phyloP scores from a whole-genome alignment of 257 asterid species.

The Solanum corneliomulleri region DNA sequence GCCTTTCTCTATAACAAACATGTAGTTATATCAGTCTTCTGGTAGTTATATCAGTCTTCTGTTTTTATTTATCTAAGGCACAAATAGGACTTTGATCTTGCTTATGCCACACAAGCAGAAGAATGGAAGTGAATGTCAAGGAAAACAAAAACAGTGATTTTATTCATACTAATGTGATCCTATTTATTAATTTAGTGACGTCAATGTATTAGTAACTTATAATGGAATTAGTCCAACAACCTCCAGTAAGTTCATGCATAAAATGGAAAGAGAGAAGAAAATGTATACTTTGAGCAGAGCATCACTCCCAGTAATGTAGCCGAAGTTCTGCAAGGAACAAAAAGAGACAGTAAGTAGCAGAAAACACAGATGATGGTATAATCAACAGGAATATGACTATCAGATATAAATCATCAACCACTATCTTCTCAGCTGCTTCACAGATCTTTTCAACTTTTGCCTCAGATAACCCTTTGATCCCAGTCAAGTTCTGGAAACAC shows the following conservation, averaged over 20 bases:
- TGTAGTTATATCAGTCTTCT: not conserved
- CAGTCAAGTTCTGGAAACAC: conserved; percentile 58
- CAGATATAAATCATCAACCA: conserved; percentile 40
- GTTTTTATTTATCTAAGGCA: not conserved
- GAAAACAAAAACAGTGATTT: not conserved
- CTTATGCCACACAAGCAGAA: not conserved
- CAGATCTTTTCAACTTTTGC: conserved; percentile 97
- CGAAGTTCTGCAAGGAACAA: conserved; percentile 49
- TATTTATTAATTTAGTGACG: not conserved
- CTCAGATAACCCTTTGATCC: conserved; percentile 96
- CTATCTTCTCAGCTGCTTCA: conserved; percentile 97
- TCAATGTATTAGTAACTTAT: not conserved
- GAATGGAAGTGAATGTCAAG: not conserved
- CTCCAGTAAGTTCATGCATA: not conserved
- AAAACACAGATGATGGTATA: not conserved
- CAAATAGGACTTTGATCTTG: not conserved
- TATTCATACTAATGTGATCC: not conserved
- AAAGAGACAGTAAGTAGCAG: not conserved
- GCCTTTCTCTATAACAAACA: conserved; percentile 59
- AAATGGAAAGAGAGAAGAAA: not conserved
- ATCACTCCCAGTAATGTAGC: conserved; percentile 97
- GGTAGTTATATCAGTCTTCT: not conserved
- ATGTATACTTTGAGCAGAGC: conserved; percentile 73
- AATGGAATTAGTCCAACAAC: not conserved
- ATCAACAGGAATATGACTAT: not conserved